Conservation (phyloP, 176 grass and related monocot genomes). For the Cenchrus americanus region DNA sequence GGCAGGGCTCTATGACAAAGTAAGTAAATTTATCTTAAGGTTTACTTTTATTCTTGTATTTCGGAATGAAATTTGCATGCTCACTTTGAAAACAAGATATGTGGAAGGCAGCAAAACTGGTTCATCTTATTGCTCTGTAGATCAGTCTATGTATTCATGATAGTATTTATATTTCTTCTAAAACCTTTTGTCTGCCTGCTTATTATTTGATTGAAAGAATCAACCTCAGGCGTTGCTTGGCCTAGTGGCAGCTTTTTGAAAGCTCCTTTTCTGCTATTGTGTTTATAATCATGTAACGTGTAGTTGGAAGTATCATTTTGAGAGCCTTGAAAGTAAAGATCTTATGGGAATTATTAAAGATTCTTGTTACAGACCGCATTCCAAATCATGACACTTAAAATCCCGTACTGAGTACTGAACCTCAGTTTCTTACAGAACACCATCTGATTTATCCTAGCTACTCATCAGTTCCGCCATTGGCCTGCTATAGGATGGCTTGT, state of each 20-base stretch:
- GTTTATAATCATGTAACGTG: neutral
- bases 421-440: conserved; percentile 3
- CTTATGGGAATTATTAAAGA: neutral
- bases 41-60: neutral
- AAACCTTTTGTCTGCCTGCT: neutral
- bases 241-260: neutral
- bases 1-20: conserved; percentile 93
- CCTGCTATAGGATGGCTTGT: conserved; percentile 13
- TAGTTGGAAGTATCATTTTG: neutral
- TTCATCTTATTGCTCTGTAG: conserved; percentile 23
- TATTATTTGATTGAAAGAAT: conserved; percentile 38
- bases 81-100: conserved; percentile 21
- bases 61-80: conserved; percentile 20
- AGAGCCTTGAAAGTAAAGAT: neutral
- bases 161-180: conserved; percentile 34
- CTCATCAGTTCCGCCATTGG: conserved; percentile 15
- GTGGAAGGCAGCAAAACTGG: neutral
- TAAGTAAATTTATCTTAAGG: conserved; percentile 36
- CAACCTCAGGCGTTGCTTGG: neutral
- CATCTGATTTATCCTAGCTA: conserved; percentile 16
- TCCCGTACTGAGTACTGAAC: neutral
- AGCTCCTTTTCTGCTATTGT: conserved; percentile 4
- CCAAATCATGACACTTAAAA: neutral
- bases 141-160: conserved; percentile 12
- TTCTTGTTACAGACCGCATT: neutral